Percentiles rank a stretch among this genome's conserved stretches.
phyloP scores from a whole-genome alignment of 805 yeast species.

The Candida stauntonica region DNA sequence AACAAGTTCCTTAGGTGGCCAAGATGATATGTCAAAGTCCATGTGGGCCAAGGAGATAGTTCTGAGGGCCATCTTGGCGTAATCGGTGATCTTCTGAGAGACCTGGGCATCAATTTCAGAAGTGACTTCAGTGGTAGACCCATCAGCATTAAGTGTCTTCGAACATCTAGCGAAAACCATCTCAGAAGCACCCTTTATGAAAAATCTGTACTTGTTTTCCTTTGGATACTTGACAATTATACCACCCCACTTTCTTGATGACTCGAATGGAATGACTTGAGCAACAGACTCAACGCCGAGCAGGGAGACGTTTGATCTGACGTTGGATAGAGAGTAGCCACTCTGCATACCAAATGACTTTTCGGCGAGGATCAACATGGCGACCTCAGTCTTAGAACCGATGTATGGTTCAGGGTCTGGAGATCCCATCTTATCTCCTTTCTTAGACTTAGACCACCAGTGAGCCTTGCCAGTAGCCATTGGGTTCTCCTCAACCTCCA shows the following conservation, averaged over 20 bases:
- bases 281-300: slow-evolving; percentile 41
- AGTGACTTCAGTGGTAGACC: slow-evolving; percentile 15
- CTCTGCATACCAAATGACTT: slow-evolving; percentile 42
- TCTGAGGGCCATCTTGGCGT: slow-evolving; percentile 78
- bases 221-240: slow-evolving; percentile 52
- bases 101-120: slow-evolving; percentile 31
- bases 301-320: slow-evolving; percentile 34
- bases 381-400: slow-evolving; percentile 95
- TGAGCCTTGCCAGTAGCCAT: slow-evolving; percentile 11
- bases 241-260: slow-evolving; percentile 91
- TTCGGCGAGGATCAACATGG: slow-evolving; percentile 67
- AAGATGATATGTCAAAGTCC: slow-evolving; percentile 48
- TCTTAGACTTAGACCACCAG: slow-evolving; percentile 19
- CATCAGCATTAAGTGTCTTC: slow-evolving; percentile 32
- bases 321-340: slow-evolving; percentile 37
- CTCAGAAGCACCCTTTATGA: slow-evolving; percentile 94
- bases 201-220: slow-evolving; percentile 45
- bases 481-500: slow-evolving; percentile 26
- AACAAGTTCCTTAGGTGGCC: slow-evolving; percentile 64
- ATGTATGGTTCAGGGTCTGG: slow-evolving; percentile 52
- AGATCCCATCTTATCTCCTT: slow-evolving; percentile 4
- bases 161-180: slow-evolving; percentile 63
- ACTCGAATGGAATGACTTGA: slow-evolving; percentile 86
- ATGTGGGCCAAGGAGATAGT: slow-evolving; percentile 85
- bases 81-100: slow-evolving; percentile 42